A percentile compares a stretch with the other conserved stretches of the same genome.
phyloP scores from a whole-genome alignment of 2,329 filamentous ascomycete genomes.

The Laburnicola sp. region DNA sequence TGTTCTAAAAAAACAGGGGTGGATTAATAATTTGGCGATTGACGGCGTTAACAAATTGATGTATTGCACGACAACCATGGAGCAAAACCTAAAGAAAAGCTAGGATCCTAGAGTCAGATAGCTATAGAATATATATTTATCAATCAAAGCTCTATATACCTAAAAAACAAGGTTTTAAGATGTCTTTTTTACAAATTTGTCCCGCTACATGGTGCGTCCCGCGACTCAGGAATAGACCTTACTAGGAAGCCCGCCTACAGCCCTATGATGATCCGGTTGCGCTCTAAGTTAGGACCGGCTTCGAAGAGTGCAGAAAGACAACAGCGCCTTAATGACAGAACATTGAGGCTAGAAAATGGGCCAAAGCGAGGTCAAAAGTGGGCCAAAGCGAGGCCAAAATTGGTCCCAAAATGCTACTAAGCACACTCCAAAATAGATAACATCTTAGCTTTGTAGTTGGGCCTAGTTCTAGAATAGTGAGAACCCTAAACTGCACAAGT shows the following conservation, averaged over 20 bases:
- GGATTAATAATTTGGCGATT: constrained; percentile 6
- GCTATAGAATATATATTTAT: constrained; percentile 6
- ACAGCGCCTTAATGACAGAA: too few relatives aligned
- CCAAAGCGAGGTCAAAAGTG: too few relatives aligned
- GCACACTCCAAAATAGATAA: too few relatives aligned
- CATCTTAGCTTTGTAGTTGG: too few relatives aligned
- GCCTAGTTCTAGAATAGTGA: too few relatives aligned
- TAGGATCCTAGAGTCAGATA: constrained; percentile 7
- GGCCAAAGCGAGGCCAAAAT: too few relatives aligned
- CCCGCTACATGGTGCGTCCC: background rate
- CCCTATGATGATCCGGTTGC: too few relatives aligned
- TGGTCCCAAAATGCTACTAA: too few relatives aligned
- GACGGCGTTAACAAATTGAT: constrained; percentile 5
- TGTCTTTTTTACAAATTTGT: constrained; percentile 5
- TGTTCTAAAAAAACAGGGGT: constrained; percentile 8
- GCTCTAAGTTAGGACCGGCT: too few relatives aligned
- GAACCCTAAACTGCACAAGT: too few relatives aligned
- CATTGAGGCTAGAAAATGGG: too few relatives aligned
- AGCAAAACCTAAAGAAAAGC: background rate
- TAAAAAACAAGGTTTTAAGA: constrained; percentile 6
- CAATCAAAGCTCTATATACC: constrained; percentile 4
- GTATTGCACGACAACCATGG: constrained; percentile 4
- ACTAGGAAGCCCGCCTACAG: background rate
- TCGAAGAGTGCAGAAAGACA: too few relatives aligned
- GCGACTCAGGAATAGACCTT: constrained; percentile 1